Evolutionary conservation across 352 stramenopile genomes (phyloP).

Genomic region (Phytophthora pluvialis): DNA sequence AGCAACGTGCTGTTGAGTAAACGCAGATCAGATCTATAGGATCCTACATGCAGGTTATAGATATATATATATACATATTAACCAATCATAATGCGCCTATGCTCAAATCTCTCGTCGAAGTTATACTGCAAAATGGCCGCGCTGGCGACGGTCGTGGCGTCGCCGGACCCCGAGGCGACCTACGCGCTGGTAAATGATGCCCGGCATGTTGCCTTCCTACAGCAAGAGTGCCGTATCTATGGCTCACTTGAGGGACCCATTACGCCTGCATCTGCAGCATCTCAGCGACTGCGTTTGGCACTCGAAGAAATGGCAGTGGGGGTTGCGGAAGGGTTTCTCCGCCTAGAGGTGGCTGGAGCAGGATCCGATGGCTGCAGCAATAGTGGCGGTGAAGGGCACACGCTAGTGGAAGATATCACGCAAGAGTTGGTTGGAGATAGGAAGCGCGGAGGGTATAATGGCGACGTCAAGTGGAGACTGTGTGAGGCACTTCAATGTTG

Average conservation of each 20-base stretch:
- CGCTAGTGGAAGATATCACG: conserved; percentile 14
- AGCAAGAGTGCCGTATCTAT: conserved; percentile 35
- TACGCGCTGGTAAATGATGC: conserved; percentile 38
- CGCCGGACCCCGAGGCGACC: conserved; percentile 16
- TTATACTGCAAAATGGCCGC: not conserved
- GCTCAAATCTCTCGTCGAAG: not conserved
- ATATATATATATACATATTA: not conserved
- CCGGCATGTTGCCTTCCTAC: conserved; percentile 22
- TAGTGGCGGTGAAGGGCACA: not conserved
- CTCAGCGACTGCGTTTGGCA: conserved; percentile 40
- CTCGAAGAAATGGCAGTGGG: conserved; percentile 59
- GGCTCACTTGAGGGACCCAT: conserved; percentile 25
- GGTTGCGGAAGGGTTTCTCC: conserved; percentile 44
- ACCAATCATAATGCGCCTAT: not conserved
- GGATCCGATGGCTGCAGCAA: not conserved
- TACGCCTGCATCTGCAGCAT: not conserved
- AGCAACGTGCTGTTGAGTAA: conserved; percentile 24
- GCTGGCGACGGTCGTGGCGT: conserved; percentile 22
- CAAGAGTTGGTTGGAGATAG: conserved; percentile 15
- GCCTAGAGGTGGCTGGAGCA: conserved; percentile 23
- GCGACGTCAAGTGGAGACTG: conserved; percentile 25
- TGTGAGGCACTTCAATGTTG: conserved; percentile 19
- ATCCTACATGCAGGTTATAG: not conserved
- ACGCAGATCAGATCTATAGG: conserved; percentile 8
- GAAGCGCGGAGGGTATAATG: not conserved